These are phyloP conservation scores for Trichosporon sp. DNA, from an alignment of 1,284 basidiomycete species.

Conservation along the genomic window DNA sequence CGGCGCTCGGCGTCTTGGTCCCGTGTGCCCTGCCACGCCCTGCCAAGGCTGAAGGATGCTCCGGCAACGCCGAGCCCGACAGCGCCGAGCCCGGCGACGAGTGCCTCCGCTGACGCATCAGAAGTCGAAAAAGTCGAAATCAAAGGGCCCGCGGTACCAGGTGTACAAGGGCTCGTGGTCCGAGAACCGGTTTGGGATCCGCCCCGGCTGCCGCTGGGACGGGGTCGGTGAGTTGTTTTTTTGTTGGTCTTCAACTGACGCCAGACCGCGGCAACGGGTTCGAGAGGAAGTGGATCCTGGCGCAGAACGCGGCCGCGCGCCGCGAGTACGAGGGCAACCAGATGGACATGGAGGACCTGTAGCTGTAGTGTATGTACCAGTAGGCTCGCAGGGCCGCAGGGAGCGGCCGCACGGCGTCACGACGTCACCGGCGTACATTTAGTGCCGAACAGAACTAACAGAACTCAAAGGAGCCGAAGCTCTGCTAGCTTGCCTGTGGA, in stretches of 20 bases:
- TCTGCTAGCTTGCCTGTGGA: too few relatives aligned
- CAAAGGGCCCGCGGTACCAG: conserved; percentile 73
- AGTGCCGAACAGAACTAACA: too few relatives aligned
- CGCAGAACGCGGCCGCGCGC: conserved; percentile 67
- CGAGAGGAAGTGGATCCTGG: conserved; percentile 86
- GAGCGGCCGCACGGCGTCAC: too few relatives aligned
- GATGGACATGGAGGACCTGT: conserved; percentile 91
- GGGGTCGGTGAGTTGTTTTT: conserved; percentile 71
- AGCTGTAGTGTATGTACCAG: not conserved
- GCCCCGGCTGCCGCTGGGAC: conserved; percentile 95
- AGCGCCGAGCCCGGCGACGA: not conserved
- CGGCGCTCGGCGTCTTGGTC: not conserved
- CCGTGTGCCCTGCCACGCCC: too few relatives aligned
- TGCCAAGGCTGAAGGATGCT: too few relatives aligned
- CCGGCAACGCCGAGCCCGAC: too few relatives aligned
- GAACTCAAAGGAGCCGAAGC: too few relatives aligned
- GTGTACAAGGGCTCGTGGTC: conserved; percentile 84
- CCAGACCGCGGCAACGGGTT: conserved; percentile 88
- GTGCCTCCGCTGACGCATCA: not conserved
- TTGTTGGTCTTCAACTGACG: not conserved
- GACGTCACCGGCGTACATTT: too few relatives aligned
- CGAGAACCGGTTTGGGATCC: conserved; percentile 91
- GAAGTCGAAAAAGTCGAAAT: conserved; percentile 77
- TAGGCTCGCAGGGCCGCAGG: too few relatives aligned
- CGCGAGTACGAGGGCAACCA: conserved; percentile 66